Conservation (phyloP, 2,329 filamentous ascomycete species). For the Juglanconis sp. region DNA sequence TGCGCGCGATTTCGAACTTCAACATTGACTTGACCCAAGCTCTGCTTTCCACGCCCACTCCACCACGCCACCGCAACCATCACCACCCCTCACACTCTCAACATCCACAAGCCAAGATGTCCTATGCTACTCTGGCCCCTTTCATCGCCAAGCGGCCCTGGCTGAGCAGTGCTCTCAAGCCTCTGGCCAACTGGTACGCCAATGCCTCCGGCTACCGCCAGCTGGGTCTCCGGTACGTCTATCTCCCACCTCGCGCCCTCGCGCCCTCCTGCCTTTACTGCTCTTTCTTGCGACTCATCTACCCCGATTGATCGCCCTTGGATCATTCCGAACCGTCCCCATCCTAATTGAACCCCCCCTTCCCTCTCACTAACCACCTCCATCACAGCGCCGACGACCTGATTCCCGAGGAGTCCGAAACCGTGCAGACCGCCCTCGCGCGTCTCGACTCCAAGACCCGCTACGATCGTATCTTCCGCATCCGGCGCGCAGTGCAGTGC, state of each 20-base stretch:
- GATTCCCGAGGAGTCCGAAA: slow-evolving; percentile 87
- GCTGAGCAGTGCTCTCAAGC: slow-evolving; percentile 75
- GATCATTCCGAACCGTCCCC: no score
- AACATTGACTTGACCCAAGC: slow-evolving; percentile 2
- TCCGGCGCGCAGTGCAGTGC: slow-evolving; percentile 88
- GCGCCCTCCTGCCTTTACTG: neutral
- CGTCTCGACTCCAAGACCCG: slow-evolving; percentile 85
- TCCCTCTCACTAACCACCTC: neutral
- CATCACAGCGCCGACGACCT: slow-evolving; percentile 80
- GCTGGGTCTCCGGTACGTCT: slow-evolving; percentile 76
- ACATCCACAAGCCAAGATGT: slow-evolving; percentile 50
- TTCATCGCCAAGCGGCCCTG: slow-evolving; percentile 82
- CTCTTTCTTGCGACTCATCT: neutral
- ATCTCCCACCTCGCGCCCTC: neutral
- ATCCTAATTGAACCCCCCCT: slow-evolving; percentile 4
- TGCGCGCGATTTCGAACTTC: neutral
- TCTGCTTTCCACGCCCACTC: slow-evolving; percentile 5
- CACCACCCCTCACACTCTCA: slow-evolving; percentile 17
- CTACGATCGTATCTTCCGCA: slow-evolving; percentile 96
- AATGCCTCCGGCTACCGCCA: slow-evolving; percentile 89
- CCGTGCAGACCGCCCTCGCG: slow-evolving; percentile 82
- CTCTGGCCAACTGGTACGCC: slow-evolving; percentile 83
- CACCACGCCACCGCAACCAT: slow-evolving; percentile 21
- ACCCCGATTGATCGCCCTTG: neutral
- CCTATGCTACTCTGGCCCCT: slow-evolving; percentile 68